Conservation (phyloP, 192 early-diverging fungal species). For the Coemansia sp. region DNA sequence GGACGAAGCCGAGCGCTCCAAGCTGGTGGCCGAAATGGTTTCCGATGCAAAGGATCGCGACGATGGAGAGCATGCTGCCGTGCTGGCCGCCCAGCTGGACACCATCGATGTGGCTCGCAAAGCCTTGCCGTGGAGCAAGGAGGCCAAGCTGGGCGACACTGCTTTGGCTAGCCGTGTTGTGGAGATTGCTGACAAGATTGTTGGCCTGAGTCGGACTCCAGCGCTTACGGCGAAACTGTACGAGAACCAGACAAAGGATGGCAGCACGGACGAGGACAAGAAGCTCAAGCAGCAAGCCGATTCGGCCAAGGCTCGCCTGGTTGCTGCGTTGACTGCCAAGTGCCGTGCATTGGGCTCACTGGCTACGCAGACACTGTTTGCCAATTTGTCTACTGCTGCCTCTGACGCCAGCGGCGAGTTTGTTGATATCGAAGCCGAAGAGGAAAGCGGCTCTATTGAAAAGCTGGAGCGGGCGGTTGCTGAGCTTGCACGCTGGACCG, state of each 20-base stretch:
- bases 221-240: conserved; percentile 56
- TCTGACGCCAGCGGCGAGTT: conserved; percentile 39
- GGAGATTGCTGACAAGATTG: conserved; percentile 55
- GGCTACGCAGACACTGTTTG: conserved; percentile 8
- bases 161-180: conserved; percentile 19
- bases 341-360: conserved; percentile 50
- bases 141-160: conserved; percentile 15
- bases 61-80: conserved; percentile 46
- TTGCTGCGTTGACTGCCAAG: conserved; percentile 59
- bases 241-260: conserved; percentile 45
- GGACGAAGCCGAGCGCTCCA: conserved; percentile 54
- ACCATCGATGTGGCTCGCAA: conserved; percentile 50
- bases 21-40: conserved; percentile 62
- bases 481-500: conserved; percentile 59
- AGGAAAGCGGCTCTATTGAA: conserved; percentile 5
- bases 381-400: conserved; percentile 6
- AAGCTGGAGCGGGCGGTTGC: conserved; percentile 53
- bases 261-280: conserved; percentile 51
- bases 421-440: conserved; percentile 33
- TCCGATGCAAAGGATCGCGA: conserved; percentile 51
- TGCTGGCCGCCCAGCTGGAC: conserved; percentile 45
- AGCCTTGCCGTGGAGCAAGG: conserved; percentile 42
- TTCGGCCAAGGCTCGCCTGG: conserved; percentile 60
- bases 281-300: conserved; percentile 70
- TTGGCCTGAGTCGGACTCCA: conserved; percentile 54